A percentile compares a stretch with the other conserved stretches of the same genome.
These are phyloP conservation scores for Bipolaris sorokiniana DNA, from an alignment of 2,329 filamentous ascomycete species.

Conservation along the genomic window DNA sequence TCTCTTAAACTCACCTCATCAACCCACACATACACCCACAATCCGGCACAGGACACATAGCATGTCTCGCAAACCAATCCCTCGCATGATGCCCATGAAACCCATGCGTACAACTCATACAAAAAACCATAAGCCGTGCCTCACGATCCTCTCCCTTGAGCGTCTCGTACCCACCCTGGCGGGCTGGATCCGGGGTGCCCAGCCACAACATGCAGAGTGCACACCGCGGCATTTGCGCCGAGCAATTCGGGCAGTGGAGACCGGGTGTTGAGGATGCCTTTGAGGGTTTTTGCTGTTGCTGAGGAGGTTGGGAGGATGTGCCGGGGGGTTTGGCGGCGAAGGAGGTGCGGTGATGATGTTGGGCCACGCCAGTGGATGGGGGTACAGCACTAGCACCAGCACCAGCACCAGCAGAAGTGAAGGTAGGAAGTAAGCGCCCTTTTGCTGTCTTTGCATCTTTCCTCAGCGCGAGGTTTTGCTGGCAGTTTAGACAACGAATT, in stretches of 20 bases:
- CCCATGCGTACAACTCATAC: constrained; percentile 67
- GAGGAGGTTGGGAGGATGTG: constrained; percentile 1
- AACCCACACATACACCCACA: constrained; percentile 61
- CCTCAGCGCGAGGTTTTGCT: constrained; percentile 58
- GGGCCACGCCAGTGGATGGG: too few relatives aligned
- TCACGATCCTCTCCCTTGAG: constrained; percentile 55
- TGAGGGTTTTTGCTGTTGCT: constrained; percentile 32
- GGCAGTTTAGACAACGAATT: constrained; percentile 78
- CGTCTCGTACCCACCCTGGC: constrained; percentile 44
- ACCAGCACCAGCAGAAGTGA: too few relatives aligned
- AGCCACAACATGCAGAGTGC: constrained; percentile 68
- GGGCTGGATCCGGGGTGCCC: constrained; percentile 62
- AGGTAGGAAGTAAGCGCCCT: constrained; percentile 28
- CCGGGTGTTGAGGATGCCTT: constrained; percentile 45
- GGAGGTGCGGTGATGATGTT: neutral
- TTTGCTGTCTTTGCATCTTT: constrained; percentile 29
- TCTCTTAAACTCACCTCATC: constrained; percentile 38
- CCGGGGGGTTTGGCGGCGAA: neutral
- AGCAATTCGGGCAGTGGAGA: constrained; percentile 66
- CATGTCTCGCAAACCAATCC: constrained; percentile 65
- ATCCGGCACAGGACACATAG: constrained; percentile 61
- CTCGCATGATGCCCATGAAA: constrained; percentile 68
- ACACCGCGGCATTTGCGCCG: constrained; percentile 67
- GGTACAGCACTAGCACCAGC: too few relatives aligned
- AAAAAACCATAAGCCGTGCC: constrained; percentile 64